Base-by-base conservation (phyloP, 345 rosid genomes). In the Hibiscus mutabilis region DNA sequence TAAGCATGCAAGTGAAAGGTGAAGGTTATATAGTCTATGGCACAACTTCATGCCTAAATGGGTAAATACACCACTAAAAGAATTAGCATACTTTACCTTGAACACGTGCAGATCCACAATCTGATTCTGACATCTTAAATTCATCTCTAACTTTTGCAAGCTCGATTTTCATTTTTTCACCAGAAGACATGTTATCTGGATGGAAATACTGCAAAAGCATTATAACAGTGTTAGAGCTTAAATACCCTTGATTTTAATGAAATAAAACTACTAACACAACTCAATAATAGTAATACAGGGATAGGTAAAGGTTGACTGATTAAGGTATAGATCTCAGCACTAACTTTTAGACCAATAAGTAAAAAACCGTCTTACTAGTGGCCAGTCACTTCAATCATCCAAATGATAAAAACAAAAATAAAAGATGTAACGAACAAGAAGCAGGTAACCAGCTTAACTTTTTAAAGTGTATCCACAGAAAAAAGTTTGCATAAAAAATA, bases 61-160 rank as follows among this genome's bases (percentile, higher is more conserved):
- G 14, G 2, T 49, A 27, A 53, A 19, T 33, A 58, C 16, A 42
- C 14, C 9, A 66, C 74, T 19, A 57, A 27, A 71, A 78, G 16
- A 40, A 64, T 14, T 33, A 76, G 68, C 60, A 66, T 37, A 60
- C 13, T 49, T 65, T 84, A 94, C 99, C 93, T 85, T 95, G 99
- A 76, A 95, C 94, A 14, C 96, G 86, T 27, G 96, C 84, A 29
- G 99, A 92, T 74, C 99, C 98, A 84, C 97, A 92, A 79, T 95
- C 99, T 2, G 99, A 92, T 71, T 95, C 97, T 0, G 97, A 89
- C 96, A 85, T 87, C 80, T 92, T 92, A 80, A 92, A 92, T 74
- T 92, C 96, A 6, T 90, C 96, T 78, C 96, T 85, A 70, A 90
- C 94, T 79, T 87, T 83, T 18, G 91, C 77, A 78, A 95, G 98